Conservation (phyloP, 2,329 filamentous ascomycete genomes). For the Dryadomyces quercivorus region DNA sequence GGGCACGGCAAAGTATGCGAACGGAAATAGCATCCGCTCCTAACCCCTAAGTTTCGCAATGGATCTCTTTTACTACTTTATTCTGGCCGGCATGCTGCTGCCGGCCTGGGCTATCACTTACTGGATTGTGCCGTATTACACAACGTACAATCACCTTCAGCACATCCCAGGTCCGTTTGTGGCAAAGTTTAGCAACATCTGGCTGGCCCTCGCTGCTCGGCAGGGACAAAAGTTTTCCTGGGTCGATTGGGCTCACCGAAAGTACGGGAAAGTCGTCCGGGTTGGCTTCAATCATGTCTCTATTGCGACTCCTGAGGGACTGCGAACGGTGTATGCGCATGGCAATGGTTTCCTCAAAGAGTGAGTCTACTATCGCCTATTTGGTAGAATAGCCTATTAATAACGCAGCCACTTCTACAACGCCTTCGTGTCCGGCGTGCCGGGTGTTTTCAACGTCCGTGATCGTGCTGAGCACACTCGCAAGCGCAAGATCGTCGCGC, state of each 20-base stretch:
- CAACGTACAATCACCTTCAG: slow-evolving; percentile 6
- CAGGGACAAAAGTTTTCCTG: slow-evolving; percentile 8
- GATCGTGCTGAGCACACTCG: slow-evolving; percentile 55
- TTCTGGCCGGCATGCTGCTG: slow-evolving; percentile 4
- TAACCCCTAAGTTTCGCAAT: background rate
- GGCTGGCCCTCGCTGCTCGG: slow-evolving; percentile 6
- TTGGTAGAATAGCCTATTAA: background rate
- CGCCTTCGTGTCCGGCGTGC: slow-evolving; percentile 10
- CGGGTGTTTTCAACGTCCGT: slow-evolving; percentile 51
- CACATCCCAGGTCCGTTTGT: slow-evolving; percentile 9
- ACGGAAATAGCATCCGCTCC: too few species aligned
- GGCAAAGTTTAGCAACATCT: slow-evolving; percentile 9
- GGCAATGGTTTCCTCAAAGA: slow-evolving; percentile 10
- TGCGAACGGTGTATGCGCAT: slow-evolving; percentile 10
- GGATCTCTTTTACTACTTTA: slow-evolving; percentile 6
- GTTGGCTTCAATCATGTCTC: slow-evolving; percentile 11
- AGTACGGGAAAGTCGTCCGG: slow-evolving; percentile 9
- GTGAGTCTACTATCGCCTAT: background rate
- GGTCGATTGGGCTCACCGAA: slow-evolving; percentile 8
- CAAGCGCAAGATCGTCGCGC: slow-evolving; percentile 57
- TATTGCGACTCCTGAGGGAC: slow-evolving; percentile 6
- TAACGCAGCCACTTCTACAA: slow-evolving; percentile 7
- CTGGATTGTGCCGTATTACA: slow-evolving; percentile 9
- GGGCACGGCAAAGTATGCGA: background rate
- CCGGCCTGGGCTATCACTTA: slow-evolving; percentile 6